Evolutionary conservation across 139 green algal species (phyloP).

Genomic region (Closterium sp.): DNA sequence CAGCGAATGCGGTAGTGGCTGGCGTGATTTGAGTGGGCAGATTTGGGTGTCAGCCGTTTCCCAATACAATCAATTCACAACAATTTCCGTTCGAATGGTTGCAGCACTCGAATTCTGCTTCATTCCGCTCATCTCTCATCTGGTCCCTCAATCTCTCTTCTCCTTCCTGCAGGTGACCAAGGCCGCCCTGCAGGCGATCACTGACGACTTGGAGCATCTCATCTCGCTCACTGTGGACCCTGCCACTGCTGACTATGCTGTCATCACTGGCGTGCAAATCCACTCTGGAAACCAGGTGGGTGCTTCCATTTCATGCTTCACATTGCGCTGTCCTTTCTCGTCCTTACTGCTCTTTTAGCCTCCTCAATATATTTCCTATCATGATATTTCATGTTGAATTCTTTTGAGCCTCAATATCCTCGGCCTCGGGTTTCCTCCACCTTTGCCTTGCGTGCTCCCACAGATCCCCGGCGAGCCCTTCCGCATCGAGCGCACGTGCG

Average conservation of each 20-base stretch:
- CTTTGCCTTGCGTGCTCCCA: background rate
- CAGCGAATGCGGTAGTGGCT: too few relatives aligned
- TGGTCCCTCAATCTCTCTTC: background rate
- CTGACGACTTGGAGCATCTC: conserved; percentile 82
- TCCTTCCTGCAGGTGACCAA: conserved; percentile 62
- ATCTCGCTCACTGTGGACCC: conserved; percentile 77
- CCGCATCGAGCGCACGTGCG: conserved; percentile 3
- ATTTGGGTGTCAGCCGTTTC: too few relatives aligned
- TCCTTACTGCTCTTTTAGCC: too few relatives aligned
- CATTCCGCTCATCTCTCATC: background rate
- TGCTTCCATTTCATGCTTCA: background rate
- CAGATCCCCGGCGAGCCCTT: conserved; percentile 14
- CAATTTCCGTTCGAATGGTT: too few relatives aligned
- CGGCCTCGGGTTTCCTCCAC: background rate
- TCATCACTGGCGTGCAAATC: conserved; percentile 82
- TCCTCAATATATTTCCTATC: too few relatives aligned
- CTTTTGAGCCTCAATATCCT: too few relatives aligned
- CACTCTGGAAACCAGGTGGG: conserved; percentile 60
- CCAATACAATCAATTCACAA: too few relatives aligned
- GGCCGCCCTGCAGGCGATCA: conserved; percentile 66
- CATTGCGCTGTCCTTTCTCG: too few relatives aligned
- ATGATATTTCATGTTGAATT: too few relatives aligned
- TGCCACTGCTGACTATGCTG: conserved; percentile 78
- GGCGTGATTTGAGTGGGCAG: too few relatives aligned
- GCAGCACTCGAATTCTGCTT: too few relatives aligned